Evolutionary conservation across 257 asterid genomes (phyloP).

Genomic region (Gynochthodes officinalis): DNA sequence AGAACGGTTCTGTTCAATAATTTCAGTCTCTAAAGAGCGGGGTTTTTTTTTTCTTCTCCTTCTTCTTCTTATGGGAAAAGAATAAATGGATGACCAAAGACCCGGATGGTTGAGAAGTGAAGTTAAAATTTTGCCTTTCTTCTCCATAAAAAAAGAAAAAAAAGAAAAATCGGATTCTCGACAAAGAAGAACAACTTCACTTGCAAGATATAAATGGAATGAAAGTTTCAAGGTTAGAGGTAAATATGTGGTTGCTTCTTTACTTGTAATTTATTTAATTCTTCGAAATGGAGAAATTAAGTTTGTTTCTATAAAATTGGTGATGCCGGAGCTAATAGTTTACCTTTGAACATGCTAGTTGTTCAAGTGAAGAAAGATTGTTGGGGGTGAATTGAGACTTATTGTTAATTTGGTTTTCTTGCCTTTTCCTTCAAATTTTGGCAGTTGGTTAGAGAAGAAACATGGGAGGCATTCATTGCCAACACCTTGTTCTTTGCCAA

Average conservation of each 20-base stretch:
- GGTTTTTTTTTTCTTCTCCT: no score
- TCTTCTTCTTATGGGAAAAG: no score
- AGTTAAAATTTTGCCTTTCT: neutral
- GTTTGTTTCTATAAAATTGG: neutral
- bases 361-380: conserved; percentile 4
- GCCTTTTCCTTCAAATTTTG: conserved; percentile 22
- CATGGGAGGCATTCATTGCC: conserved; percentile 76
- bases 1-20: no score
- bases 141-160: no score
- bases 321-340: neutral
- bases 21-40: no score
- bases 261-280: neutral
- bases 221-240: neutral
- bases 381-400: neutral
- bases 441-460: conserved; percentile 78
- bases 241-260: neutral
- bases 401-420: neutral
- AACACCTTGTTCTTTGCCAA: conserved; percentile 69
- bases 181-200: neutral
- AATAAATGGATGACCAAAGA: neutral
- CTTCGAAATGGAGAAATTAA: neutral
- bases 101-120: neutral
- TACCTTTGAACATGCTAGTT: neutral
- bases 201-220: neutral
- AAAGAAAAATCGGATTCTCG: no score